Percentiles rank a stretch among this genome's conserved stretches.
phyloP scores from a whole-genome alignment of 352 stramenopile genomes.

The Phytopythium montanum region DNA sequence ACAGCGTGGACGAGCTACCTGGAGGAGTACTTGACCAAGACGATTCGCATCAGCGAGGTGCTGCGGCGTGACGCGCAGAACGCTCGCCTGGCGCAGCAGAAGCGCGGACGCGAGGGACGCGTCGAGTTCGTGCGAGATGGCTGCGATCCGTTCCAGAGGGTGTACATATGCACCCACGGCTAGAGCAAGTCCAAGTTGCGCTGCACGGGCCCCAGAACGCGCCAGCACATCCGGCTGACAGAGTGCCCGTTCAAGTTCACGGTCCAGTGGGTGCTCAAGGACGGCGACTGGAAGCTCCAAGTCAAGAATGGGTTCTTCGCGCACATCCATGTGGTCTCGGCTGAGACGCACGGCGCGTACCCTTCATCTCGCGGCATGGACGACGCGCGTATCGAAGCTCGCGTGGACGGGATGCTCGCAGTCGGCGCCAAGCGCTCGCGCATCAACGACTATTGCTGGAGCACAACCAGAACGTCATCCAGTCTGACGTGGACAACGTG shows the following conservation, averaged over 20 bases:
- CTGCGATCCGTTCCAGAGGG: slow-evolving; percentile 6
- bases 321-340: neutral
- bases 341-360: neutral
- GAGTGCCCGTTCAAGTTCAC: neutral
- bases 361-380: neutral
- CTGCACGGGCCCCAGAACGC: neutral
- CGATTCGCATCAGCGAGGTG: slow-evolving; percentile 1
- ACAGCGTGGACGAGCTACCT: neutral
- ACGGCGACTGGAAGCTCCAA: neutral
- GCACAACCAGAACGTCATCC: slow-evolving; percentile 1
- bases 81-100: neutral
- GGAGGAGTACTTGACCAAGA: slow-evolving; percentile 1
- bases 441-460: neutral
- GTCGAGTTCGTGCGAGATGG: neutral
- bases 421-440: neutral
- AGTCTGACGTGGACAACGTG: neutral
- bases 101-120: neutral
- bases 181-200: neutral
- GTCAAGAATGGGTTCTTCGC: neutral
- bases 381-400: neutral
- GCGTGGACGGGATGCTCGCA: neutral
- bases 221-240: neutral
- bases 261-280: neutral
- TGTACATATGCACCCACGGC: slow-evolving; percentile 9
- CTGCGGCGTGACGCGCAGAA: slow-evolving; percentile 4